Conservation (phyloP, 2,329 filamentous ascomycete species). For the Ceratocystis diversiconidia region DNA sequence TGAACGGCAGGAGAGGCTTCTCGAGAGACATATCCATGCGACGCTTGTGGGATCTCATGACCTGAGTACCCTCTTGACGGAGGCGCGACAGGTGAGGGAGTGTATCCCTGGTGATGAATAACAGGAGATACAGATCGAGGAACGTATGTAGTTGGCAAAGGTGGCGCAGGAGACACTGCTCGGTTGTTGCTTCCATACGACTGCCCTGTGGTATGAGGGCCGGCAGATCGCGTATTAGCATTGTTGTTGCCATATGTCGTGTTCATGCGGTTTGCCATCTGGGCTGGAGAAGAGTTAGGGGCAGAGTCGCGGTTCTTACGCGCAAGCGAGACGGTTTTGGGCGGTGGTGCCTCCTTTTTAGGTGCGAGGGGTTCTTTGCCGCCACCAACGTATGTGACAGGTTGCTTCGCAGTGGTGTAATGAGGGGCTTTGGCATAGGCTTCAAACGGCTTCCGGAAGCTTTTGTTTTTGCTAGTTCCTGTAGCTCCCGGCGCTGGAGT, state of each 20-base stretch:
- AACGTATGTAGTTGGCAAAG: slow-evolving; percentile 12
- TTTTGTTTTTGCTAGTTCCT: slow-evolving; percentile 41
- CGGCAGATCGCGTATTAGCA: background rate
- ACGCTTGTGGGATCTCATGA: slow-evolving; percentile 22
- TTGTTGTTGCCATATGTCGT: slow-evolving; percentile 14
- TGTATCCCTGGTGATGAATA: slow-evolving; percentile 4
- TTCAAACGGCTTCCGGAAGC: slow-evolving; percentile 53
- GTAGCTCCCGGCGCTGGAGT: slow-evolving; percentile 29
- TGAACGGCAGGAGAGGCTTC: slow-evolving; percentile 25
- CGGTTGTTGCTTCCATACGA: slow-evolving; percentile 11
- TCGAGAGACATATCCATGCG: slow-evolving; percentile 19
- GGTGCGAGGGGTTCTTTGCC: slow-evolving; percentile 26
- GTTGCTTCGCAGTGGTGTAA: slow-evolving; percentile 48
- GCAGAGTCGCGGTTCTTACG: slow-evolving; percentile 7
- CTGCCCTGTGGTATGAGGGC: background rate
- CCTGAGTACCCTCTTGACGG: slow-evolving; percentile 16
- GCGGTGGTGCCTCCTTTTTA: slow-evolving; percentile 24
- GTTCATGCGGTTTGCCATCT: slow-evolving; percentile 6
- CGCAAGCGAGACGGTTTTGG: slow-evolving; percentile 13
- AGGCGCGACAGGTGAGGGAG: background rate
- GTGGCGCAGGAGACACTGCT: slow-evolving; percentile 11
- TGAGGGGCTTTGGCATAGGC: slow-evolving; percentile 53
- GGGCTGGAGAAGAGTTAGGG: slow-evolving; percentile 6
- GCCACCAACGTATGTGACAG: slow-evolving; percentile 39
- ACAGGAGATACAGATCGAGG: slow-evolving; percentile 17